A percentile compares a stretch with the other conserved stretches of the same genome.
phyloP scores from a whole-genome alignment of 2,329 filamentous ascomycete species.

The Escovopsis sp. region DNA sequence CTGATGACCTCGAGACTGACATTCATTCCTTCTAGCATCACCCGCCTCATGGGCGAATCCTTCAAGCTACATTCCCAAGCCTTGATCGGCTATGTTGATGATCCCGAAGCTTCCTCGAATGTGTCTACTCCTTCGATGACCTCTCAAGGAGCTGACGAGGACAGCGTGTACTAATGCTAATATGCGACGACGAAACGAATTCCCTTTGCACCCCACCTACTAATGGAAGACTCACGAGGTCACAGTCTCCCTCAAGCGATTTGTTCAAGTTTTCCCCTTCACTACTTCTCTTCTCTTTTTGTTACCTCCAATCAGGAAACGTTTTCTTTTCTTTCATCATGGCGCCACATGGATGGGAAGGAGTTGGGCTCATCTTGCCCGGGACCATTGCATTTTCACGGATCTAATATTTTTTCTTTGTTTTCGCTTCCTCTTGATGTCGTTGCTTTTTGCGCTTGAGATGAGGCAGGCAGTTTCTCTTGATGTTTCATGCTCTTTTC shows the following conservation, averaged over 20 bases:
- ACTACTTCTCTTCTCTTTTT: slow-evolving; percentile 7
- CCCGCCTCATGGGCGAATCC: slow-evolving; percentile 91
- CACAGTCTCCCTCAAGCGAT: slow-evolving; percentile 8
- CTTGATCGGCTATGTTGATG: slow-evolving; percentile 85
- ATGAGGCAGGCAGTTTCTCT: slow-evolving; percentile 20
- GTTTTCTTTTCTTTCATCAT: not conserved
- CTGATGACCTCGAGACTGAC: slow-evolving; percentile 10
- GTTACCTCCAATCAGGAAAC: slow-evolving; percentile 6
- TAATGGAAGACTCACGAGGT: slow-evolving; percentile 4
- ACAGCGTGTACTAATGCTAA: slow-evolving; percentile 51
- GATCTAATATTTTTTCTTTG: slow-evolving; percentile 5
- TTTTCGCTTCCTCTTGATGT: slow-evolving; percentile 17
- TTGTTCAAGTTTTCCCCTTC: slow-evolving; percentile 9
- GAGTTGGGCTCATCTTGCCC: slow-evolving; percentile 14
- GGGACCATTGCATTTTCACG: slow-evolving; percentile 13
- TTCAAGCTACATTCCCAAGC: slow-evolving; percentile 96
- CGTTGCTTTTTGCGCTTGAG: too few species aligned
- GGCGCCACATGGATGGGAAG: slow-evolving; percentile 13
- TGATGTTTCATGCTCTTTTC: slow-evolving; percentile 10
- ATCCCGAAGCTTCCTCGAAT: slow-evolving; percentile 53
- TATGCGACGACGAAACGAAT: slow-evolving; percentile 34
- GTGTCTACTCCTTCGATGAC: slow-evolving; percentile 58
- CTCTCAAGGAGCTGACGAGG: slow-evolving; percentile 55
- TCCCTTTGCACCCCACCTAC: slow-evolving; percentile 12
- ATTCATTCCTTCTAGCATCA: slow-evolving; percentile 48